phyloP scores from a whole-genome alignment of 225 moss, liverwort and hornwort genomes.

The Polytrichum formosum region DNA sequence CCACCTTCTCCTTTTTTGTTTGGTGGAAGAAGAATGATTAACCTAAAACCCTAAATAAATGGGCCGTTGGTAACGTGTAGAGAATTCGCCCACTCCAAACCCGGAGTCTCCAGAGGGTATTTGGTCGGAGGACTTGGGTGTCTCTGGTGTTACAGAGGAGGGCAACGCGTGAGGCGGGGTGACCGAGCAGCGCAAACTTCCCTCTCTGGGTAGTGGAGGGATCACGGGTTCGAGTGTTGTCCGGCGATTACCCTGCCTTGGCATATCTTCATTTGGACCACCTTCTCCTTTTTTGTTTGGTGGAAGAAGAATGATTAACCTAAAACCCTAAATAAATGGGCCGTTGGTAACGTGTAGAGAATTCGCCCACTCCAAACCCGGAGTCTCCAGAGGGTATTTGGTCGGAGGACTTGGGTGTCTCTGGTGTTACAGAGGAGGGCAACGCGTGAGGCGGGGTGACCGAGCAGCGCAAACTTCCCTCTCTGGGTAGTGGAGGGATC shows the following conservation, averaged over 20 bases:
- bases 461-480: not conserved
- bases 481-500: constrained; percentile 36
- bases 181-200: not conserved
- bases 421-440: constrained; percentile 13
- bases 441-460: constrained; percentile 37
- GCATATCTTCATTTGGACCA: not conserved
- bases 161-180: constrained; percentile 39
- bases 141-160: constrained; percentile 4
- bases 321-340: too few relatives aligned
- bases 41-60: too few relatives aligned
- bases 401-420: constrained; percentile 1
- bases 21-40: too few relatives aligned
- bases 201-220: constrained; percentile 35
- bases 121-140: not conserved
- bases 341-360: constrained; percentile 6
- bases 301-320: too few relatives aligned
- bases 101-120: constrained; percentile 3
- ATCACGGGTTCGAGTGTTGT: constrained; percentile 25
- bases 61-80: constrained; percentile 13
- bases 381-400: not conserved
- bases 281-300: not conserved
- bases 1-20: not conserved
- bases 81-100: constrained; percentile 20
- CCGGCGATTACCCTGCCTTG: constrained; percentile 15
- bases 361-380: constrained; percentile 21